Base-by-base conservation (phyloP, 495 filamentous ascomycete species). In the Penicillium desertorum region DNA sequence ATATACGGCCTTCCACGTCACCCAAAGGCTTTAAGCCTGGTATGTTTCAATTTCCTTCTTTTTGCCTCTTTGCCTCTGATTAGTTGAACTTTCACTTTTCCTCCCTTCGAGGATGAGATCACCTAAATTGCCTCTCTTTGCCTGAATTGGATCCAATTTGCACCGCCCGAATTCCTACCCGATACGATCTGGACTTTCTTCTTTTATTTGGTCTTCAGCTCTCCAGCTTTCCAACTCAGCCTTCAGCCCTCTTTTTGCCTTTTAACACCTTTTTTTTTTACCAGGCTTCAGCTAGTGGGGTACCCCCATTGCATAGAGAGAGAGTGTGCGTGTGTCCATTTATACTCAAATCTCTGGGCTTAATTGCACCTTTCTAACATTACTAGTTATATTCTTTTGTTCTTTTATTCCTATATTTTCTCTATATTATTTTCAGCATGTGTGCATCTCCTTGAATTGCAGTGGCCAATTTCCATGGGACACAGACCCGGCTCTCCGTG, bases 401-500 rank as follows among this genome's bases (percentile, higher is more conserved):
- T 23, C 4, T 22, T 39, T 27, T 52, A n/a, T n/a, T n/a, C n/a
- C n/a, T n/a, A n/a, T n/a, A n/a, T 30, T 17, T 46, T 57, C 30
- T 12, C 23, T 22, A 29, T 60, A 45, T 39, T n/a, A 32, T 58
- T 39, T 50, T 62, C 47, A 74, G 56, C 62, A 76, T 74, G 70
- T 64, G 66, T 62, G 60, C 55, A 55, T 54, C 60, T 54, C 56
- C 60, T 62, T 76, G 69, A 70, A 22, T 63, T 61, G 61, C 67
- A 58, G 45, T 48, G 53, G 59, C 60, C 60, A 62, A 59, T 12
- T 68, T 71, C 73, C 60, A 74, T 75, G 69, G 69, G 63, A 70
- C 66, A 68, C 59, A 69, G 56, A 62, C 65, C 60, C 64, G 64
- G 67, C 57, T 69, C 51, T 42, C 50, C 62, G 62, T 67, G 68